Base-by-base conservation (phyloP, 495 filamentous ascomycete species). In the Aspergillus ellipticus region DNA sequence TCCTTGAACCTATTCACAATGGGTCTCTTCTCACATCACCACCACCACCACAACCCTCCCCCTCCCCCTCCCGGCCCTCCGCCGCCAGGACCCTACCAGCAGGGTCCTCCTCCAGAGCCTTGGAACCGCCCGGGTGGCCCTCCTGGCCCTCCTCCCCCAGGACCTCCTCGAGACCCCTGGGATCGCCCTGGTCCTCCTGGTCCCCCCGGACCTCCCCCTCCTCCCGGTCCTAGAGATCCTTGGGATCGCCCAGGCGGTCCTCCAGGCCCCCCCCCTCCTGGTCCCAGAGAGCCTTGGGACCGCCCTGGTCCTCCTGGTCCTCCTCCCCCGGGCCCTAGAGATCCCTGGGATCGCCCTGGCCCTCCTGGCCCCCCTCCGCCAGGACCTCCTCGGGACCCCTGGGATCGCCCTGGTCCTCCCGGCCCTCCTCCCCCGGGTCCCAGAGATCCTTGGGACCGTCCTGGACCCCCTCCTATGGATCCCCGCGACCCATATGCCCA, bases 11-110 rank as follows among this genome's bases (percentile, higher is more conserved):
- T 15, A 31, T 48, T 48, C 45, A 48, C 22, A 29, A 48, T 48
- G 45, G 45, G 45, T 29, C 45, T 48, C 45, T 48, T 48, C 45
- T 39, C 35, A 15, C 35, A 39, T n/a, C 45, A 48, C 24, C 45
- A 48, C 45, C 45, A 48, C 45, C 45, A 48, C 22, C 13, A 47
- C 13, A 29, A 29, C 13, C 45, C 45, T 22, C 45, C 45, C 16
- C 43, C 21, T 11, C 43, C 21, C 16, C 13, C 22, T 21, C 45
- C 24, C 3, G 43, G 43, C 9, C 35, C 35, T n/a, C 35, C 35
- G 11, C 35, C 35, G 11, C 35, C 35, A n/a, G 8, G 35, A 4
- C 24, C 24, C 24, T 1, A 20, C 35, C 35, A 5, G 10, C 35
- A 39, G 8, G 13, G 11, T n/a, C n/a, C n/a, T n/a, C n/a, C n/a